A percentile compares a stretch with the other conserved stretches of the same genome.
These are phyloP conservation scores for Eucalyptus polyanthemos DNA, from an alignment of 345 rosid species.

Conservation along the genomic window DNA sequence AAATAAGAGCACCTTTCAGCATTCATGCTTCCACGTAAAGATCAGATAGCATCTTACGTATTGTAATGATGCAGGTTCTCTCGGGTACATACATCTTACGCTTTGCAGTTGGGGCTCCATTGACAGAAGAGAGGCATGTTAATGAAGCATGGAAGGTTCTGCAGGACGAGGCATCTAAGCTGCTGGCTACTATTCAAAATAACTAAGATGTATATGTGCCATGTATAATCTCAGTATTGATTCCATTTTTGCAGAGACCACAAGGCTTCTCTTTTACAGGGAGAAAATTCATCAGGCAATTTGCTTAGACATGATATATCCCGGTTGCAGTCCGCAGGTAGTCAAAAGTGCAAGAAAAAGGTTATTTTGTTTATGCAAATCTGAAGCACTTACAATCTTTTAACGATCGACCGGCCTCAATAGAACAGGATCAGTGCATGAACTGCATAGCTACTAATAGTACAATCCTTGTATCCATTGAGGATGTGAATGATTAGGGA, in stretches of 20 bases:
- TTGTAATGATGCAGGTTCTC: slow-evolving; percentile 28
- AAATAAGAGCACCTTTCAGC: background rate
- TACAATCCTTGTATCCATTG: background rate
- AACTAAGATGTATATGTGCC: background rate
- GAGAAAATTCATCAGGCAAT: background rate
- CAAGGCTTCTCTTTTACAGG: background rate
- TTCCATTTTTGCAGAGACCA: background rate
- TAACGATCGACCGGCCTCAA: background rate
- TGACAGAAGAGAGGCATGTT: slow-evolving; percentile 82
- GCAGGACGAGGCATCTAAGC: slow-evolving; percentile 48
- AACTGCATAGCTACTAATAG: background rate
- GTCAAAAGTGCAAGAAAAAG: background rate
- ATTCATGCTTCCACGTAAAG: background rate
- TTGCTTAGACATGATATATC: background rate
- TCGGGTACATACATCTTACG: slow-evolving; percentile 53
- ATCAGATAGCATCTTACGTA: background rate
- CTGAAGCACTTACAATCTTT: background rate
- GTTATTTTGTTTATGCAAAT: background rate
- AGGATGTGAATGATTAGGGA: background rate
- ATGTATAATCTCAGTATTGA: background rate
- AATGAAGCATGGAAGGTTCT: slow-evolving; percentile 66
- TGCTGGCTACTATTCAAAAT: slow-evolving; percentile 1
- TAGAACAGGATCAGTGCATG: background rate
- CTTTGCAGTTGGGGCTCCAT: slow-evolving; percentile 78
- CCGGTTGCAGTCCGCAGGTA: background rate